Evolutionary conservation across 2,329 filamentous ascomycete species (phyloP), one percentile per base, ranked within the genome.

Genomic region (Fusarium sp.): DNA sequence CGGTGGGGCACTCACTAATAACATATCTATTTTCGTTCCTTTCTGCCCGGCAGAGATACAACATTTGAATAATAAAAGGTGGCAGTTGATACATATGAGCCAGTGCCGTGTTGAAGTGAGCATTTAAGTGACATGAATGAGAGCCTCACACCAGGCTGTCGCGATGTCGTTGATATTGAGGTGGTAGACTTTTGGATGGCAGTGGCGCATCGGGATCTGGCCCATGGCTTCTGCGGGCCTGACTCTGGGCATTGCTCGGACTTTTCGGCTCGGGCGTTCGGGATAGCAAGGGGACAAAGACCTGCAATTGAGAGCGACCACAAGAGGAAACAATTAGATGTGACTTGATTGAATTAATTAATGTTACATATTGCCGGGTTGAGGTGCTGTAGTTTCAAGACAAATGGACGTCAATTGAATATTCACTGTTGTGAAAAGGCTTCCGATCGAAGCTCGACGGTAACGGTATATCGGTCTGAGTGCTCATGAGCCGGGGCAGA

Each of bases 221-320:
- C 7, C 20, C 18, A 42, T 54, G 14, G 49, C 16, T 58, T 18
- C 38, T 55, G 38, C 13, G 25, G 25, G 13, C 11, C 23, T 54
- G 25, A 33, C 34, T 25, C 36, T 33, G 49, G 36, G 56, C 16
- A 31, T 46, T 31, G 50, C 67, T 72, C 70, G 69, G 70, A 58
- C 50, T 69, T 69, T 70, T 72, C 70, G 70, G 70, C 70, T 72
- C 70, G 70, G 69, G 53, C 57, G 49, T 64, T 72, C 70, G 69
- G 69, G 60, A 69, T 50, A 64, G 25, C 8, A 27, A 44, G 16
- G 14, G 31, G 36, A 29, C 11, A 58, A 44, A 33, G 14, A 33
- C 3, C 14, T 16, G 23, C 16, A 23, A 61, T n/a, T 50, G 23
- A 49, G 23, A 49, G 14, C 14, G 14, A 27, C 23, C 9, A 46